Conservation (phyloP, 2,329 filamentous ascomycete genomes). For the Epichloe coenophiala region DNA sequence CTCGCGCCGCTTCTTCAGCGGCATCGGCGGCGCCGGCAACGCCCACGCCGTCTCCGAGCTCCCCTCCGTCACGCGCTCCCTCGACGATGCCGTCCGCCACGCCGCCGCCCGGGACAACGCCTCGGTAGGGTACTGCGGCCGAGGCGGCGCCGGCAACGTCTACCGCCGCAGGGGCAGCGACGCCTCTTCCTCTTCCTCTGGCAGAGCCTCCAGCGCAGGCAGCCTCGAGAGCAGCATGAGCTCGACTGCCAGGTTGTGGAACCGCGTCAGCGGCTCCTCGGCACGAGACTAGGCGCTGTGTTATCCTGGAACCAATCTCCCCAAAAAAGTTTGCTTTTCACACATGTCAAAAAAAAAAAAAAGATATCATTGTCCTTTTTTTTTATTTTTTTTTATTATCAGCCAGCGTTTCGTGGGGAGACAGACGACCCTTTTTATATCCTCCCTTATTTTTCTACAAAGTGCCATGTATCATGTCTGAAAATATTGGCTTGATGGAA, state of each 20-base stretch:
- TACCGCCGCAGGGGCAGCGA: slow-evolving; percentile 39
- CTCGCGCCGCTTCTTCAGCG: slow-evolving; percentile 45
- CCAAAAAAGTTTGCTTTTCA: not conserved
- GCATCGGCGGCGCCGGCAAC: slow-evolving; percentile 56
- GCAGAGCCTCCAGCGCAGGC: slow-evolving; percentile 9
- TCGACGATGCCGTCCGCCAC: slow-evolving; percentile 32
- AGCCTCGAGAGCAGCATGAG: slow-evolving; percentile 24
- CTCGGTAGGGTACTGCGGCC: slow-evolving; percentile 47
- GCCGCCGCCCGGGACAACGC: slow-evolving; percentile 27
- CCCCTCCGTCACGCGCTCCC: slow-evolving; percentile 30
- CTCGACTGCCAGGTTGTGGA: slow-evolving; percentile 20
- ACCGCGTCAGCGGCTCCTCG: slow-evolving; percentile 20
- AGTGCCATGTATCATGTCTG: not conserved
- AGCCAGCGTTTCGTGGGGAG: slow-evolving; percentile 16
- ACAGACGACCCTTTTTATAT: slow-evolving; percentile 18
- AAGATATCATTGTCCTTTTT: too few species aligned
- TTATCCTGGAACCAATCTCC: too few species aligned
- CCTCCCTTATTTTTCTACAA: slow-evolving; percentile 11
- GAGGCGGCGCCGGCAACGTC: slow-evolving; percentile 50
- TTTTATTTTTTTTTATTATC: too few species aligned
- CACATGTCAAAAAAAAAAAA: not conserved
- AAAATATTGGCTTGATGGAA: too few species aligned
- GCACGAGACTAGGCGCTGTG: slow-evolving; percentile 13
- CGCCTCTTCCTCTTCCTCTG: slow-evolving; percentile 17
- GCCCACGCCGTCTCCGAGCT: slow-evolving; percentile 30